Evolutionary conservation across 2,329 filamentous ascomycete species (phyloP), one percentile per base, ranked within the genome.

Genomic region (Sporothrix dimorphospora): DNA sequence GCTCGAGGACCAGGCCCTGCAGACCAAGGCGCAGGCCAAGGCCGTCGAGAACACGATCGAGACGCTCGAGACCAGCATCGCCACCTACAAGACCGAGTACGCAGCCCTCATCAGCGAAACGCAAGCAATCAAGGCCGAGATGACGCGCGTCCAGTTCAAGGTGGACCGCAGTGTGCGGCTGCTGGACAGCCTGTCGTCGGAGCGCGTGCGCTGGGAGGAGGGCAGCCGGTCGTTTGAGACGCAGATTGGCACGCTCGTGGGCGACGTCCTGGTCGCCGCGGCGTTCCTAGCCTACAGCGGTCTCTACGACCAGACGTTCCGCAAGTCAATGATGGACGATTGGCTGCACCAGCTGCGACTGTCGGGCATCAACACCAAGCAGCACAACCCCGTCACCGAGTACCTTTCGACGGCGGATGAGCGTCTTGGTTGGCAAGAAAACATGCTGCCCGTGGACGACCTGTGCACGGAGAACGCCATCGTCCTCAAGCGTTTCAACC

Each of bases 391-490:
- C 0, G 88, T 99, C 63, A 97, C 96, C 0, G 96, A 99, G 80
- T 99, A 98, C 78, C 86, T 99, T 19, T 99, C 97, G 5, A 97
- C 94, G 30, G 95, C 97, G 4, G 97, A 99, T 80, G 94, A 99
- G 83, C 90, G 96, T 75, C 87, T 99, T 45, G 89, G 92, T 75
- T 99, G 96, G 96, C 97, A 99, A 83, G 92, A 94, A 77, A 93
- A 99, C 79, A 91, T 91, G 19, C 85, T 99, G 67, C 96, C 97
- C 1, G 95, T 98, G 4, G 96, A 99, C 80, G 96, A 99, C 79
- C 88, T 99, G 53, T 99, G 96, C 86, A 99, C 96, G 0, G 96
- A 99, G 82, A 99, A 99, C 79, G 96, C 97, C 59, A 98, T 99
- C 78, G 92, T 99, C 76, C 88, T 99, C 74, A 94, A 98, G 85